Evolutionary conservation across 257 asterid genomes (phyloP), one percentile per base, ranked within the genome.

Genomic region (Gardenia jasminoides): DNA sequence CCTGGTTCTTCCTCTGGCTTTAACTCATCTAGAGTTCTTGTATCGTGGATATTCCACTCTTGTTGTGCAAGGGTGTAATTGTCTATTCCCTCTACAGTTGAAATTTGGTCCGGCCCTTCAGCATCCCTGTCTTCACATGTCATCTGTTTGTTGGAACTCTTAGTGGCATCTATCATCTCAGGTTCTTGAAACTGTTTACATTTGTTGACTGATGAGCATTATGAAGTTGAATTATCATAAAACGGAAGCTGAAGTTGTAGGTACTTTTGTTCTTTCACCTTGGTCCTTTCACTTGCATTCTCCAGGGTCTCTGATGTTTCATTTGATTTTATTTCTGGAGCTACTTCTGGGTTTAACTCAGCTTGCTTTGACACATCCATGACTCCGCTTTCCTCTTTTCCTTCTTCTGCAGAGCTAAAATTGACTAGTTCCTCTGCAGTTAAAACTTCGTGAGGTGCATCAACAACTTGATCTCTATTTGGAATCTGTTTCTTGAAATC

Each of bases 1-100:
- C 52, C 66, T 62, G 70, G 69, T 46, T 71, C 56, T 68, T 76
- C 80, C 76, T 74, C 72, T 75, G 61, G 80, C 56, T 81, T 58
- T 76, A 36, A 75, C 78, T 77, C 82, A 78, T 64, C 78, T 58
- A 70, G 24, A 6, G 9, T 52, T 44, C 28, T 73, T 54, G 50
- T 7, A 3, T 52, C 50, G 0, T 54, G 33, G 67, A 54, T 67
- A 52, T 58, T 73, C 67, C 19, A 0, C 20, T 52, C 69, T 80
- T 52, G 69, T 66, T 58, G 28, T 66, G 39, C 48, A 36, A 58
- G 65, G 65, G 3, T 69, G 28, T 76, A 31, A 17, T 28, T 16
- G 50, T 26, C 59, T 20, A 20, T 48, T 50, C 59, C 58, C 74
- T 78, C 76, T 61, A 28, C 70, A 59, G 43, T 58, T 59, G 76